These are phyloP conservation scores for Phialemonium atrogriseum DNA, from an alignment of 2,329 filamentous ascomycete genomes.

Conservation along the genomic window DNA sequence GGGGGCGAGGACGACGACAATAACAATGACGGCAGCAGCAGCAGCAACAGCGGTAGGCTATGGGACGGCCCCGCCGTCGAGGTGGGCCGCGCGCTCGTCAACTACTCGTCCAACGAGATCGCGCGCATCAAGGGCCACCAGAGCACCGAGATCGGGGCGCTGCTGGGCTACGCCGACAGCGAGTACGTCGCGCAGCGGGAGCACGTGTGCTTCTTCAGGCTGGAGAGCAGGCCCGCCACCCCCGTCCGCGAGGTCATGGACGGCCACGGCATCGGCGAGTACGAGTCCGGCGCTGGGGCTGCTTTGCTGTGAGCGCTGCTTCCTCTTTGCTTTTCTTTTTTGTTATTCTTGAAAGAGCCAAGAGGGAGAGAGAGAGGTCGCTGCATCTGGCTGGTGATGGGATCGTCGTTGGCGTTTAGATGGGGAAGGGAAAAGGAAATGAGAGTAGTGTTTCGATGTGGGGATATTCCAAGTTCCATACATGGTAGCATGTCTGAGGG, in stretches of 20 bases:
- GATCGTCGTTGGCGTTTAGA: too few species aligned
- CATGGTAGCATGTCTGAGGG: too few species aligned
- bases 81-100: conserved; percentile 82
- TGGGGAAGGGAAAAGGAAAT: too few species aligned
- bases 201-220: conserved; percentile 69
- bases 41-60: conserved; percentile 29
- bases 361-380: too few species aligned
- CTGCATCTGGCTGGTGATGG: too few species aligned
- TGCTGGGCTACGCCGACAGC: conserved; percentile 87
- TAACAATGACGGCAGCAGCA: conserved; percentile 26
- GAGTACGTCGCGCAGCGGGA: conserved; percentile 88
- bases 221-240: conserved; percentile 45
- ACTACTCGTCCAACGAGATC: conserved; percentile 86
- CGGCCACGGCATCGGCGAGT: conserved; percentile 13
- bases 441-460: too few species aligned
- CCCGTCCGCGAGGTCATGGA: conserved; percentile 12
- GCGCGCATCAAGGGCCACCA: conserved; percentile 73
- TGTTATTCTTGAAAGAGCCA: too few species aligned
- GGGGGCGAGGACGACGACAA: too few species aligned
- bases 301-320: too few species aligned
- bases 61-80: conserved; percentile 52
- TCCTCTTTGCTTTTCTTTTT: too few species aligned
- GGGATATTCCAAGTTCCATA: too few species aligned
- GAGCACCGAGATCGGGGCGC: conserved; percentile 69
- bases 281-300: conserved; percentile 7